phyloP scores from a whole-genome alignment of 148 eudicot species.

The Dianthus caryophyllus region DNA sequence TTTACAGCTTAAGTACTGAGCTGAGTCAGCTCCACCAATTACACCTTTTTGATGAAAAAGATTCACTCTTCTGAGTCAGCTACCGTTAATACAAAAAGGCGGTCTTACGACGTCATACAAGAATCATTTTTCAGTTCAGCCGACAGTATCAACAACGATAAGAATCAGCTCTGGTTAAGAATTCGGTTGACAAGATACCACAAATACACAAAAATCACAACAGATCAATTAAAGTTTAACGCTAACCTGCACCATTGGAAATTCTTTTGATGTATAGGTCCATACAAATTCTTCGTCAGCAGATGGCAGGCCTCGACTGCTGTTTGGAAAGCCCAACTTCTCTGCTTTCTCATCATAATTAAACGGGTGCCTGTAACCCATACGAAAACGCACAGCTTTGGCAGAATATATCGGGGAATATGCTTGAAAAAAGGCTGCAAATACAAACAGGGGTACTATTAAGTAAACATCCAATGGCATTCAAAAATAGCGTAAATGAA shows the following conservation, averaged over 20 bases:
- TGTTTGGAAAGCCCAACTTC: background rate
- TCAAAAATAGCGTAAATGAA: background rate
- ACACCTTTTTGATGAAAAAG: too few species aligned
- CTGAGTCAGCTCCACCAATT: background rate
- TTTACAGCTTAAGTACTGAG: background rate
- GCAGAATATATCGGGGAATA: conserved; percentile 75
- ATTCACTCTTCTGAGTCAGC: too few species aligned
- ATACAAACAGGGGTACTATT: conserved; percentile 4
- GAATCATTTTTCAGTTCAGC: too few species aligned
- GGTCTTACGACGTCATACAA: too few species aligned
- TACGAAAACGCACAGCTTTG: conserved; percentile 60
- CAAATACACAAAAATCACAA: conserved; percentile 3
- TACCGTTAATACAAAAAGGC: too few species aligned
- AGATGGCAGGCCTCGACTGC: conserved; percentile 29
- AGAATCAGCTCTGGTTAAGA: background rate
- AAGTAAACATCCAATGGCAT: conserved; percentile 8
- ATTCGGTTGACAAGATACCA: background rate
- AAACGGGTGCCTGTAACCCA: conserved; percentile 46
- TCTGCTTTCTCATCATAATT: conserved; percentile 24
- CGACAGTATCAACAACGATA: too few species aligned
- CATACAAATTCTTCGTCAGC: conserved; percentile 58
- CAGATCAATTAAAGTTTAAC: background rate
- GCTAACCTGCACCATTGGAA: conserved; percentile 74
- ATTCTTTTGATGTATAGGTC: conserved; percentile 77
- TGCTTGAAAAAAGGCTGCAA: conserved; percentile 65